A percentile compares a stretch with the other conserved stretches of the same genome.
These are phyloP conservation scores for Pseudoscleropodium purum DNA, from an alignment of 225 moss, liverwort and hornwort species.

Conservation along the genomic window DNA sequence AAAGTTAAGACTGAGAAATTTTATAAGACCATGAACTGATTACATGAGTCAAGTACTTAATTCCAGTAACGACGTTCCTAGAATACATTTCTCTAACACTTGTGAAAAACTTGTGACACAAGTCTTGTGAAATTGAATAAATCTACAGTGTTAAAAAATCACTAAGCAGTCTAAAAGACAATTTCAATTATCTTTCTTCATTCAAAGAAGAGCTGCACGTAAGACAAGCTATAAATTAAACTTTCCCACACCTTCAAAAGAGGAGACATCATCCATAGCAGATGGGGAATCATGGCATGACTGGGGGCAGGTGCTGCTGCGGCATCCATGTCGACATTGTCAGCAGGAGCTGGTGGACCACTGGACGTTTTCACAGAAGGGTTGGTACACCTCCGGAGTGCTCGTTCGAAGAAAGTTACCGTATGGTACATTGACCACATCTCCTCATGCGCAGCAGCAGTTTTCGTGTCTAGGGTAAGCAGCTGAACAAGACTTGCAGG, in stretches of 20 bases:
- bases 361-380: slow-evolving; percentile 36
- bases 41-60: neutral
- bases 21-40: neutral
- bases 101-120: neutral
- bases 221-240: neutral
- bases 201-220: neutral
- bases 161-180: neutral
- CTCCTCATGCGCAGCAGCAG: slow-evolving; percentile 47
- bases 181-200: neutral
- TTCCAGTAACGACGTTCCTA: neutral
- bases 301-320: slow-evolving; percentile 23
- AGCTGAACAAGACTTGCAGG: slow-evolving; percentile 62
- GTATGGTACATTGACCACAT: slow-evolving; percentile 94
- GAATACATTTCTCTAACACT: neutral
- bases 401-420: slow-evolving; percentile 89
- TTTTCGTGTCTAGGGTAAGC: slow-evolving; percentile 32
- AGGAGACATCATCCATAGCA: slow-evolving; percentile 78
- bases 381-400: slow-evolving; percentile 75
- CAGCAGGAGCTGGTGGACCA: slow-evolving; percentile 20
- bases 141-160: neutral
- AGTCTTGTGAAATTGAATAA: neutral
- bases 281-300: slow-evolving; percentile 58
- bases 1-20: neutral
- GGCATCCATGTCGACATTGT: slow-evolving; percentile 60
- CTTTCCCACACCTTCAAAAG: slow-evolving; percentile 57